Conservation (phyloP, 1,139 yeast genomes). For the Arxiozyma telluris region DNA sequence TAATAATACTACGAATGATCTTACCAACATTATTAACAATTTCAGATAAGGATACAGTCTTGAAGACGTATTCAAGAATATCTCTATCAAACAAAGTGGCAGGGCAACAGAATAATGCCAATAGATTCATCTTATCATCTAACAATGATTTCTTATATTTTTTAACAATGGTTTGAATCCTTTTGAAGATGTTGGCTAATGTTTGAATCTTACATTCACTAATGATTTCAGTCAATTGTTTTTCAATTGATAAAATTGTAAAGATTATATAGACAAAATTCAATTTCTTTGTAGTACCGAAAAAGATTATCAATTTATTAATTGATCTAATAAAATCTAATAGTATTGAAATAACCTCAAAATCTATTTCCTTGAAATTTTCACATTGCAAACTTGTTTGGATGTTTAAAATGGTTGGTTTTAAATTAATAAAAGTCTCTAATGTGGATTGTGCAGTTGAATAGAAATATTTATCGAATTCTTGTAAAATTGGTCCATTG, state of each 20-base stretch:
- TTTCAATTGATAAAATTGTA: constrained; percentile 12
- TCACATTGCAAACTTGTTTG: constrained; percentile 4
- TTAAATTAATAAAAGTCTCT: constrained; percentile 7
- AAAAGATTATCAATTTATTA: constrained; percentile 10
- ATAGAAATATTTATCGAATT: constrained; percentile 8
- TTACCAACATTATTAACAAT: constrained; percentile 13
- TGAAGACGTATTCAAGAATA: constrained; percentile 11
- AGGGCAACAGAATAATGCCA: constrained; percentile 16
- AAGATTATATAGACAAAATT: constrained; percentile 11
- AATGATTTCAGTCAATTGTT: constrained; percentile 7
- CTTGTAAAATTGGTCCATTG: constrained; percentile 2
- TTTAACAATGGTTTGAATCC: constrained; percentile 5
- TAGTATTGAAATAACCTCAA: constrained; percentile 3
- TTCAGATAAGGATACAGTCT: constrained; percentile 14
- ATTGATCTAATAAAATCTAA: constrained; percentile 7
- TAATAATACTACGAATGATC: constrained; percentile 7
- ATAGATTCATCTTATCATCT: constrained; percentile 10
- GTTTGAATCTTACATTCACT: constrained; percentile 6
- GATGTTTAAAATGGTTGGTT: constrained; percentile 7
- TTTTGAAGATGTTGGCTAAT: constrained; percentile 7
- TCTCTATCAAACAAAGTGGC: constrained; percentile 15
- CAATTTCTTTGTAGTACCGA: constrained; percentile 6
- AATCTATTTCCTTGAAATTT: constrained; percentile 9
- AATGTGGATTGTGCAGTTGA: constrained; percentile 12
- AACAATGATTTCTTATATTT: constrained; percentile 8